A percentile compares a stretch with the other conserved stretches of the same genome.
Conservation (phyloP, 805 yeast genomes). For the Dipodascus albidus region DNA sequence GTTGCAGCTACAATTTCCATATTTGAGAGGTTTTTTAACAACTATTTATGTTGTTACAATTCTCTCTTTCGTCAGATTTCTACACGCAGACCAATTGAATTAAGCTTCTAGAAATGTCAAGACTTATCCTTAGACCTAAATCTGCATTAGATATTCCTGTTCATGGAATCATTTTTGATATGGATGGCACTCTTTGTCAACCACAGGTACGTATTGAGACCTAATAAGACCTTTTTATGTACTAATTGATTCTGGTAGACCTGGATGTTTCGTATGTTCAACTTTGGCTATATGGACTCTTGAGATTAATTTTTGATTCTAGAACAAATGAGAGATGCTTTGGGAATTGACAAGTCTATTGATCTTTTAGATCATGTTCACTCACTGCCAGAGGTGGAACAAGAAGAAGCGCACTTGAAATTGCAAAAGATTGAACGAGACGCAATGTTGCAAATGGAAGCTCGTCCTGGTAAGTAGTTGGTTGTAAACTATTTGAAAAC, state of each 20-base stretch:
- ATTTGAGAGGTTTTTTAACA: too few relatives aligned
- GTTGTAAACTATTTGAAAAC: neutral
- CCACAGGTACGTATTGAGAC: slow-evolving; percentile 38
- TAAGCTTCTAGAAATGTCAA: neutral
- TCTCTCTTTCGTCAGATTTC: too few relatives aligned
- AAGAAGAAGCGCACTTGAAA: slow-evolving; percentile 33
- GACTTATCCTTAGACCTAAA: neutral
- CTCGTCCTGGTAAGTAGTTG: slow-evolving; percentile 26
- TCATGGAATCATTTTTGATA: slow-evolving; percentile 55
- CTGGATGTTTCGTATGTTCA: slow-evolving; percentile 36
- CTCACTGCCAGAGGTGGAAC: slow-evolving; percentile 30
- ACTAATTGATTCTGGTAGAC: slow-evolving; percentile 16
- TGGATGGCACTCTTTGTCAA: slow-evolving; percentile 67
- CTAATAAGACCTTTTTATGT: slow-evolving; percentile 4
- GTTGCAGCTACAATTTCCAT: too few relatives aligned
- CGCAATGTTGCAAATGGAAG: slow-evolving; percentile 48
- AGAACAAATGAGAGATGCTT: slow-evolving; percentile 48
- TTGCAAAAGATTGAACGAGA: slow-evolving; percentile 44
- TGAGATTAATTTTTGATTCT: slow-evolving; percentile 3
- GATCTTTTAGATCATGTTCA: slow-evolving; percentile 47
- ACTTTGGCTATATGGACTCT: neutral
- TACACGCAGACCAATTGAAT: neutral
- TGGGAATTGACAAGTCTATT: slow-evolving; percentile 34
- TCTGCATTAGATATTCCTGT: slow-evolving; percentile 22
- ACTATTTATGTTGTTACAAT: too few relatives aligned